Conservation (phyloP, 2,329 filamentous ascomycete species). For the Cryphonectria nitschkei region DNA sequence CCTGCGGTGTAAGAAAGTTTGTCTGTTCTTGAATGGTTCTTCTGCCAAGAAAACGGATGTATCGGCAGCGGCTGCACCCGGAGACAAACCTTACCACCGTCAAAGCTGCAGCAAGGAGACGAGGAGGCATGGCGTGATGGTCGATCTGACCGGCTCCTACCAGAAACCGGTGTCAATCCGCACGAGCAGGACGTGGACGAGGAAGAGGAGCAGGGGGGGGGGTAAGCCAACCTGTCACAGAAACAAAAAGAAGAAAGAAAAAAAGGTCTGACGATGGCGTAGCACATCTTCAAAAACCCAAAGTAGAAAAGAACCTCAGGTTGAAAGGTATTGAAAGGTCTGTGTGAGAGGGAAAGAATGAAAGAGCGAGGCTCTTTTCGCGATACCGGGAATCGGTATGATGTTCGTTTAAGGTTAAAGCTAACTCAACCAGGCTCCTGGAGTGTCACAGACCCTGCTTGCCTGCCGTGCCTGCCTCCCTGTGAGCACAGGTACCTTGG, state of each 20-base stretch:
- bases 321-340: background rate
- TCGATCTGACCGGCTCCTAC: background rate
- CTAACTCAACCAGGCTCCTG: background rate
- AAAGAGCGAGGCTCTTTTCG: background rate
- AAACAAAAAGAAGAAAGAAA: too few relatives aligned
- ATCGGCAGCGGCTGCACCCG: background rate
- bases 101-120: background rate
- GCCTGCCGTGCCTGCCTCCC: background rate
- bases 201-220: background rate
- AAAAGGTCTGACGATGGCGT: background rate
- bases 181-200: background rate
- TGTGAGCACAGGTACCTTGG: background rate
- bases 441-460: background rate
- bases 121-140: background rate
- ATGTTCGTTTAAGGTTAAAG: constrained; percentile 19
- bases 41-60: background rate
- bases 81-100: background rate
- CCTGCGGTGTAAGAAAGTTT: background rate
- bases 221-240: too few relatives aligned
- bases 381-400: constrained; percentile 7
- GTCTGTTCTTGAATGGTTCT: background rate
- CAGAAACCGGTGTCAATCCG: background rate
- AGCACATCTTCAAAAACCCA: background rate
- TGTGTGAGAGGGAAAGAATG: background rate
- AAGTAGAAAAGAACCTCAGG: background rate